phyloP scores from a whole-genome alignment of 768 basidiomycete genomes.

The Mycena capillaripes region DNA sequence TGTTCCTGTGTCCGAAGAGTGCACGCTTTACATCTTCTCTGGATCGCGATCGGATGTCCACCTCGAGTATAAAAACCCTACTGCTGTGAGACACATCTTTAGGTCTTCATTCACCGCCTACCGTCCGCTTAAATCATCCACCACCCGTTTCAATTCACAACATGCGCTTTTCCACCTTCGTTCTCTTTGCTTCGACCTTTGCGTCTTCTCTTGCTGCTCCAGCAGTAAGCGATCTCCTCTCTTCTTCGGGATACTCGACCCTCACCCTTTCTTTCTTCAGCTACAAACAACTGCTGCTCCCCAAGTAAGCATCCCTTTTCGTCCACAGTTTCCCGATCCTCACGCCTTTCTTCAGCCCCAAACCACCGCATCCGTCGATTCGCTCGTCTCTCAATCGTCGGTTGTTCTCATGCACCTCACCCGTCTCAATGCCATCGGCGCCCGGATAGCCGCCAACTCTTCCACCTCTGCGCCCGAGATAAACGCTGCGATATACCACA shows the following conservation, averaged over 20 bases:
- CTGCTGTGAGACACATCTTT: not conserved
- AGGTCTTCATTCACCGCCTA: constrained; percentile 5
- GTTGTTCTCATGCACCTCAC: not conserved
- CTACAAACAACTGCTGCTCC: not conserved
- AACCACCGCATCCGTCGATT: not conserved
- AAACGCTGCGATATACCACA: not conserved
- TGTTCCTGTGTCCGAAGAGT: not conserved
- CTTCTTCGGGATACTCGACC: too few relatives aligned
- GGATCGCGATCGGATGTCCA: not conserved
- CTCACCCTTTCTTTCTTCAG: not conserved
- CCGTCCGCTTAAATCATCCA: not conserved
- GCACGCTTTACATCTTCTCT: not conserved
- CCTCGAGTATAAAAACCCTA: constrained; percentile 7
- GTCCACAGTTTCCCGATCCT: not conserved
- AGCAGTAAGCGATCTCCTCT: not conserved
- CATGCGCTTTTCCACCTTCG: constrained; percentile 30
- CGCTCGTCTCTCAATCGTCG: constrained; percentile 3
- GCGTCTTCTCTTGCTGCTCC: constrained; percentile 21
- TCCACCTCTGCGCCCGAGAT: not conserved
- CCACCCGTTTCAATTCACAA: not conserved
- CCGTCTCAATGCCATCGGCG: constrained; percentile 11
- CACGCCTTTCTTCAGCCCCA: not conserved
- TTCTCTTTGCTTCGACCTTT: constrained; percentile 22
- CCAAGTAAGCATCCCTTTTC: too few relatives aligned
- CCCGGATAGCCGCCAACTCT: not conserved